These are phyloP conservation scores for Sporothrix protearum DNA, from an alignment of 2,329 filamentous ascomycete genomes.

Conservation along the genomic window DNA sequence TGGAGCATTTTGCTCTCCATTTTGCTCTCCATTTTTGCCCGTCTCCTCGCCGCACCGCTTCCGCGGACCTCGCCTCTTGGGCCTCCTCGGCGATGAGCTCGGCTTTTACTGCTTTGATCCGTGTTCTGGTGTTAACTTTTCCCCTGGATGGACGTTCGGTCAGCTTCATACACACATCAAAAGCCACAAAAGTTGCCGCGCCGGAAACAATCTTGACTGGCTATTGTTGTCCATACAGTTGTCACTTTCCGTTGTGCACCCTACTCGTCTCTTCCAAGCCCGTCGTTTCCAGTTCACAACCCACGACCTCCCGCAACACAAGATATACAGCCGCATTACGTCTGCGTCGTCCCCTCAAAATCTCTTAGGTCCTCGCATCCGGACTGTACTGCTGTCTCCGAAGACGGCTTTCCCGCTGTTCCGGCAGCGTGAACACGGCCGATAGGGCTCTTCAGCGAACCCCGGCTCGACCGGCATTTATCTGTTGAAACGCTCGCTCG, in stretches of 20 bases:
- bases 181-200: not conserved
- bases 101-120: not conserved
- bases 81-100: conserved; percentile 15
- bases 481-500: not conserved
- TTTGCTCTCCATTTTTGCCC: not conserved
- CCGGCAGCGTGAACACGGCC: not conserved
- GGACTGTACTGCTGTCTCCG: not conserved
- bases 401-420: not conserved
- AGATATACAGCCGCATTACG: not conserved
- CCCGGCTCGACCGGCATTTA: conserved; percentile 7
- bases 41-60: conserved; percentile 10
- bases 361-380: not conserved
- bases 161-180: not conserved
- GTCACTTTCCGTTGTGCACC: not conserved
- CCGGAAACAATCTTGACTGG: not conserved
- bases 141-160: not conserved
- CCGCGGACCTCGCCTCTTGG: not conserved
- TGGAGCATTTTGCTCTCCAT: not conserved
- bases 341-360: not conserved
- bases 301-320: not conserved
- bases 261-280: not conserved
- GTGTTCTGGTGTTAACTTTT: not conserved
- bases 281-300: not conserved
- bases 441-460: not conserved
- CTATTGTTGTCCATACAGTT: not conserved